Evolutionary conservation across 495 filamentous ascomycete species (phyloP), one percentile per base, ranked within the genome.

Genomic region (Penicillium psychrofluorescens): DNA sequence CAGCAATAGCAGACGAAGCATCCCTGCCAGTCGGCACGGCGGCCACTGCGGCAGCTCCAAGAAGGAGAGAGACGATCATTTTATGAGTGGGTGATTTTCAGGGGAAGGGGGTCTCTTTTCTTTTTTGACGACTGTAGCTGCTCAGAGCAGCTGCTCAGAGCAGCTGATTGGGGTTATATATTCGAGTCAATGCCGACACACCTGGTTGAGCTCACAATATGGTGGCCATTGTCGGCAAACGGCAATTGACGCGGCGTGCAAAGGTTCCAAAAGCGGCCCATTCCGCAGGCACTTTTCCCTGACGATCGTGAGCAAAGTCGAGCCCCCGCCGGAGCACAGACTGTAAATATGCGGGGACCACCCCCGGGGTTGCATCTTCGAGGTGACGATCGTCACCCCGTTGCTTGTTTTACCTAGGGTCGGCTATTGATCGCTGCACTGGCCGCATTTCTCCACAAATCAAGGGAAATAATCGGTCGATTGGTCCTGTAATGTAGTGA

Each of bases 281-380:
- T 22, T 22, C 22, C 22, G 22, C 22, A 22, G 22, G 22, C 22
- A 4, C 22, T 22, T 22, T 22, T 22, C 22, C 22, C 22, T 22
- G 22, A 22, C 2, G 2, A 22, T 22, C 22, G 2, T 22, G 22
- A 22, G 4, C 4, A 22, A 0, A 22, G 22, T 22, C 22, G 22
- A 4, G 22, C 22, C 22, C 22, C 22, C 22, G 22, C 22, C 22
- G 22, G 22, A 6, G 22, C 22, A 22, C 22, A 22, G 45, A 43
- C 33, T 16, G 22, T 32, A 41, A 37, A 44, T 41, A 34, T 8
- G 34, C 34, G 43, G 36, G 31, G 15, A 43, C 29, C 15, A 46
- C 49, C 49, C 49, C 49, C 49, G 53, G 53, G 53, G 53, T 55
- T 55, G 48, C 53, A 55, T 55, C 43, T 52, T 45, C 22, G 48